Conservation (phyloP, 495 filamentous ascomycete species). For the Parathielavia hyrcaniae region DNA sequence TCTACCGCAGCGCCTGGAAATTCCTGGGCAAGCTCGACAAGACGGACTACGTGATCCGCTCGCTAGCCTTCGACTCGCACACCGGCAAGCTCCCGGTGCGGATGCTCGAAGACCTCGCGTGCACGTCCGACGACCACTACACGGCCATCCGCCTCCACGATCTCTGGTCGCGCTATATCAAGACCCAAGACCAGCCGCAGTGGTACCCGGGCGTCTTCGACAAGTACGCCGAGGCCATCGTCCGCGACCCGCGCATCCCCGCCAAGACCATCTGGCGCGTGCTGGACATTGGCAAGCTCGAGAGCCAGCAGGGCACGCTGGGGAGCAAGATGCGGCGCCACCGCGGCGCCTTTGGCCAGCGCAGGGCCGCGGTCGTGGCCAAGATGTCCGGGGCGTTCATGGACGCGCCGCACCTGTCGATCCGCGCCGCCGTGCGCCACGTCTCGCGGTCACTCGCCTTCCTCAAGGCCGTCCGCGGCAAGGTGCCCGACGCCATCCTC, state of each 20-base stretch:
- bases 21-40: conserved; percentile 19
- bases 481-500: conserved; percentile 26
- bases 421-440: conserved; percentile 36
- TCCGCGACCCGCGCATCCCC: conserved; percentile 20
- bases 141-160: conserved; percentile 19
- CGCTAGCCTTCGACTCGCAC: conserved; percentile 12
- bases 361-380: conserved; percentile 24
- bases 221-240: conserved; percentile 18
- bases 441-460: conserved; percentile 35
- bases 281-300: conserved; percentile 22
- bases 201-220: conserved; percentile 22
- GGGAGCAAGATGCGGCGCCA: conserved; percentile 1
- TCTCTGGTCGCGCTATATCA: conserved; percentile 20
- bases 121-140: conserved; percentile 14
- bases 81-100: conserved; percentile 6
- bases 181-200: not conserved
- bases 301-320: not conserved
- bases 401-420: conserved; percentile 29
- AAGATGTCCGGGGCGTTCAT: conserved; percentile 33
- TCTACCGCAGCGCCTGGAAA: conserved; percentile 21
- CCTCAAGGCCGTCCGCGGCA: conserved; percentile 21
- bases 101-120: conserved; percentile 13
- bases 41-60: conserved; percentile 15
- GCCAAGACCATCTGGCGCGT: conserved; percentile 24
- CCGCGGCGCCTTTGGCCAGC: conserved; percentile 12